Conservation (phyloP, 2,329 filamentous ascomycete genomes). For the Dryadomyces quercivorus region DNA sequence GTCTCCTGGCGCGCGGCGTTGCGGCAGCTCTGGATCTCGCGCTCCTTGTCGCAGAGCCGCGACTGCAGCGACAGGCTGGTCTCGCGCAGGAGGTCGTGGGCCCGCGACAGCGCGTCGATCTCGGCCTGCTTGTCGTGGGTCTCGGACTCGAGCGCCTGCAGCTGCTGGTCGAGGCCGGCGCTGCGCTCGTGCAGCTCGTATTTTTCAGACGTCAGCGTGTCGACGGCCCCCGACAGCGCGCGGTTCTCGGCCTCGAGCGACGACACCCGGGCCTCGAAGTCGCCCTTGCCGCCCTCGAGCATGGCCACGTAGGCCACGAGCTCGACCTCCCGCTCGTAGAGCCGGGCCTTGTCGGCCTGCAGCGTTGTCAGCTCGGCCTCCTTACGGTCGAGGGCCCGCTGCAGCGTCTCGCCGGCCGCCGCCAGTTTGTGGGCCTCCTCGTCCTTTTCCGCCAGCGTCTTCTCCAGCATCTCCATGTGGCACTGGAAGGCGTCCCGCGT, state of each 20-base stretch:
- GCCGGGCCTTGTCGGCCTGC: background rate
- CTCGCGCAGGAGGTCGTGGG: background rate
- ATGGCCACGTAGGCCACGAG: background rate
- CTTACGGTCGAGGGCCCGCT: background rate
- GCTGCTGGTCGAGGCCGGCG: background rate
- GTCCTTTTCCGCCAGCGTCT: constrained; percentile 1
- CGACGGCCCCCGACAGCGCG: background rate
- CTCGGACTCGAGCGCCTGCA: background rate
- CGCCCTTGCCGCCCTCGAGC: background rate
- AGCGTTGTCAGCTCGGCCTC: background rate
- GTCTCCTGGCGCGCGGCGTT: background rate
- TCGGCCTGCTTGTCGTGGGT: constrained; percentile 1
- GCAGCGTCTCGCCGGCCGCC: background rate
- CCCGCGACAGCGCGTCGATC: background rate
- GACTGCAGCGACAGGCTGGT: background rate
- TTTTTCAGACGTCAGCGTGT: constrained; percentile 1
- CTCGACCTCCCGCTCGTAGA: background rate
- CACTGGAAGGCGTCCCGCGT: constrained; percentile 7
- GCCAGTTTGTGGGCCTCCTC: background rate
- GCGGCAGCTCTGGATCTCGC: background rate
- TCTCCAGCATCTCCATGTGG: constrained; percentile 4
- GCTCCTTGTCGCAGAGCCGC: background rate
- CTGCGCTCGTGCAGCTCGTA: background rate
- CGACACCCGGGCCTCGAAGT: background rate
- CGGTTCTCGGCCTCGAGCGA: constrained; percentile 2